Evolutionary conservation across 1,139 yeast species (phyloP), one percentile per base, ranked within the genome.

Genomic region (Saccharomycopsis hybrid): DNA sequence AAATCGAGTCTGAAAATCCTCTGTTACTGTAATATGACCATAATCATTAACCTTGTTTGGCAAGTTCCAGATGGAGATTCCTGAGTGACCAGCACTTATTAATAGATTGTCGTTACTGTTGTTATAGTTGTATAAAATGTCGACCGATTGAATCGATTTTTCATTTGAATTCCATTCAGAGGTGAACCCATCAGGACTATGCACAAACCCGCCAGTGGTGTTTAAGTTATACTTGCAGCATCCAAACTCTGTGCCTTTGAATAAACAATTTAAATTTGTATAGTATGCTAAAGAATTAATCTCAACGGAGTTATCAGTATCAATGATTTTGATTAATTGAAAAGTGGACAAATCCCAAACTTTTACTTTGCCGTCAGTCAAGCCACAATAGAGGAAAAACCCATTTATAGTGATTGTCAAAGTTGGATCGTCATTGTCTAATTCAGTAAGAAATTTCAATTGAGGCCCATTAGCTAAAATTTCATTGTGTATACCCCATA

Each of bases 321-420:
- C 71, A 59, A 78, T 70, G 0, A 82, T 72, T 47, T 85, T 71
- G 35, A 88, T 74, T 54, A 84, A 70, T 62, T 89, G 96, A 47
- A 74, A 74, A 0, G 96, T 88, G 49, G 82, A 78, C 49, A 89
- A 69, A 60, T 90, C 97, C 92, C 95, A 87, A 7, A 86, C 81
- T 54, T 82, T 83, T 13, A 89, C 75, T 32, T 72, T 70, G 9
- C 96, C 94, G 53, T 80, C 79, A 1, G 82, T 73, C 41, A 87
- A 66, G 0, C 97, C 97, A 57, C 88, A 86, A 62, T 87, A 89
- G 5, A 89, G 63, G 57, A 82, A 83, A 18, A 85, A 77, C 47
- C 77, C 83, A 44, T 74, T 70, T n/a, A 78, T 69, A 5, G 81
- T 71, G 70, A 87, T 76, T 0, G 94, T 82, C 38, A 87, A 67